Conservation (phyloP, 805 yeast genomes). For the Phaffomyces thermotolerans region DNA sequence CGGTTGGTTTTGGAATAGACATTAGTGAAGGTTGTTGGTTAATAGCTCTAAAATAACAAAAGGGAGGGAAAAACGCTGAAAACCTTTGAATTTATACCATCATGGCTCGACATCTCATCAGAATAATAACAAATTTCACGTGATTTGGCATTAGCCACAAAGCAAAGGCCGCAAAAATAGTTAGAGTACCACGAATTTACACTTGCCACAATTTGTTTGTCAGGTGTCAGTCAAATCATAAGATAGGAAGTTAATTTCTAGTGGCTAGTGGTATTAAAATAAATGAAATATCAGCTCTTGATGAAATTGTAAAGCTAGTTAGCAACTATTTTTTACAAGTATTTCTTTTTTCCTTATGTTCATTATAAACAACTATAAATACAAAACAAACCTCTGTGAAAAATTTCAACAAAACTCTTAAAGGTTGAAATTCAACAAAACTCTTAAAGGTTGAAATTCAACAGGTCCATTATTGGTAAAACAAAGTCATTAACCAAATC, state of each 20-base stretch:
- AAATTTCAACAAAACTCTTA: conserved; percentile 81
- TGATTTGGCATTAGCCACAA: conserved; percentile 14
- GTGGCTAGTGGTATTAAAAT: no score
- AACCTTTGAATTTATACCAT: conserved; percentile 3
- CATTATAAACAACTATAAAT: conserved; percentile 8
- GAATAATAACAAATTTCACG: conserved; percentile 14
- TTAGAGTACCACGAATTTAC: no score
- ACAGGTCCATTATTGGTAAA: no score
- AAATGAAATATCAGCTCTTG: no score
- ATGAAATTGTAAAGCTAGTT: no score
- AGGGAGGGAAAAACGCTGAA: neutral
- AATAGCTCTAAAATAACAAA: neutral
- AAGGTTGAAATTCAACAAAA: conserved; percentile 61
- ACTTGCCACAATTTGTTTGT: conserved; percentile 1
- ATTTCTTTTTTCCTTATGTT: conserved; percentile 2
- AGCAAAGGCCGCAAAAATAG: neutral
- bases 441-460: conserved; percentile 60
- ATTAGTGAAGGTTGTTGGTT: conserved; percentile 14
- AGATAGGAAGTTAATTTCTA: no score
- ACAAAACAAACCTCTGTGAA: conserved; percentile 5
- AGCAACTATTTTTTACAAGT: neutral
- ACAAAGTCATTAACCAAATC: conserved; percentile 83
- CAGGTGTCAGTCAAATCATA: no score
- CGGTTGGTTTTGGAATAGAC: conserved; percentile 35
- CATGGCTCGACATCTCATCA: neutral